Conservation (phyloP, 257 asterid species). For the Mentha longifolia region DNA sequence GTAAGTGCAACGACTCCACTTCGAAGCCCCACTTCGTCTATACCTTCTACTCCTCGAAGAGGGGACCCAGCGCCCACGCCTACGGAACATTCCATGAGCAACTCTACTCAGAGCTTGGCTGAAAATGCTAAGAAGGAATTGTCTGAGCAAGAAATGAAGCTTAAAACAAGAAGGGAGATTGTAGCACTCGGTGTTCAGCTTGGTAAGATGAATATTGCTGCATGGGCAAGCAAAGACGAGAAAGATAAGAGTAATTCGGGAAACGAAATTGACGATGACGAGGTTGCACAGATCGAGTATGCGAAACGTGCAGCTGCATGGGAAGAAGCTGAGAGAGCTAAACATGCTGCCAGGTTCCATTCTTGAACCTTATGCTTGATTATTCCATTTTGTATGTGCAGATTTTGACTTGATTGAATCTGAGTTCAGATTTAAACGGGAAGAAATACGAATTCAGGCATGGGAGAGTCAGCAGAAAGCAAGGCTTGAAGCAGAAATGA, state of each 20-base stretch:
- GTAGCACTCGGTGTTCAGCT: constrained; percentile 92
- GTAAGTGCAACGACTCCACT: constrained; percentile 81
- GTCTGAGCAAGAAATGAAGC: constrained; percentile 84
- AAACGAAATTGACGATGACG: constrained; percentile 43
- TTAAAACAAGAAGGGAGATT: constrained; percentile 84
- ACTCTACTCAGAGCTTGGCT: constrained; percentile 31
- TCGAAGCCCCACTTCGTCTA: constrained; percentile 87
- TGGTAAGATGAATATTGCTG: constrained; percentile 97
- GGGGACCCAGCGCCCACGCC: constrained; percentile 78
- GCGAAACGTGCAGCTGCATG: constrained; percentile 89
- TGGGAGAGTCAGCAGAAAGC: constrained; percentile 98
- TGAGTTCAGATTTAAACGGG: constrained; percentile 72
- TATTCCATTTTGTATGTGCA: constrained; percentile 12
- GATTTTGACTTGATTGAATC: constrained; percentile 8
- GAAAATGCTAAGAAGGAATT: constrained; percentile 56
- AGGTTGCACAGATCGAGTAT: constrained; percentile 64
- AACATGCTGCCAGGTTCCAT: constrained; percentile 80
- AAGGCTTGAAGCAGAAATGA: constrained; percentile 93
- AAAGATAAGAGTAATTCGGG: constrained; percentile 49
- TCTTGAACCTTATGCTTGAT: neutral
- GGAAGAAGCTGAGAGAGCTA: constrained; percentile 91
- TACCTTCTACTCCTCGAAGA: constrained; percentile 90
- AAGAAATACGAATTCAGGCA: constrained; percentile 87
- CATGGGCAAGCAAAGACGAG: constrained; percentile 97
- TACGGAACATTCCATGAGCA: constrained; percentile 37